Evolutionary conservation across 2,329 filamentous ascomycete species (phyloP).

Genomic region (Penicillium sp.): DNA sequence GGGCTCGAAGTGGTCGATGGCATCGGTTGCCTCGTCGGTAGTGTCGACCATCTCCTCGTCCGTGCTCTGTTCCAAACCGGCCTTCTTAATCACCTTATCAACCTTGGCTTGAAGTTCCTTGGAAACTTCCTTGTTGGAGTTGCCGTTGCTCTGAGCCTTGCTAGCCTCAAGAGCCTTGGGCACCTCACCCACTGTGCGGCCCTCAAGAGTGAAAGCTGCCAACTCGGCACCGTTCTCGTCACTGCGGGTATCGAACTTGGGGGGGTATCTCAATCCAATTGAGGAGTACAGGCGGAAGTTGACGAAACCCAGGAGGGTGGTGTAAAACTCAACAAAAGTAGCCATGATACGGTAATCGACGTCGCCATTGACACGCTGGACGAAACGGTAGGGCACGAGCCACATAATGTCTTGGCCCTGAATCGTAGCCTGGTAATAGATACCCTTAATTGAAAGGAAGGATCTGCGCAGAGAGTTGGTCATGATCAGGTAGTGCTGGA

Average conservation of each 20-base stretch:
- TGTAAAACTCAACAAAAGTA: slow-evolving; percentile 98
- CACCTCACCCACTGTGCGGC: slow-evolving; percentile 56
- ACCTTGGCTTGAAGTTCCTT: slow-evolving; percentile 69
- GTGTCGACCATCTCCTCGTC: slow-evolving; percentile 47
- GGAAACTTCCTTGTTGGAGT: slow-evolving; percentile 58
- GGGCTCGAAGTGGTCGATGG: slow-evolving; percentile 89
- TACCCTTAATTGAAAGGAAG: slow-evolving; percentile 97
- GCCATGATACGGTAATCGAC: slow-evolving; percentile 99
- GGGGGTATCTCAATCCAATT: slow-evolving; percentile 88
- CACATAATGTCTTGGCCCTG: slow-evolving; percentile 96
- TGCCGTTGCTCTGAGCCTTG: slow-evolving; percentile 54
- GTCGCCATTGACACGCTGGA: slow-evolving; percentile 88
- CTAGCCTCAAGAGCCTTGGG: slow-evolving; percentile 55
- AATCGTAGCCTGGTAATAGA: slow-evolving; percentile 98
- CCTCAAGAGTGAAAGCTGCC: slow-evolving; percentile 86
- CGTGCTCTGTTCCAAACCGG: slow-evolving; percentile 42
- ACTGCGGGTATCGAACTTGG: slow-evolving; percentile 83
- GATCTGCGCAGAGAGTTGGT: slow-evolving; percentile 91
- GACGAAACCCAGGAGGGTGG: slow-evolving; percentile 89
- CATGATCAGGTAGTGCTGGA: slow-evolving; percentile 94
- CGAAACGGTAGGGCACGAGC: slow-evolving; percentile 97
- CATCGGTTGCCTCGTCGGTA: slow-evolving; percentile 55
- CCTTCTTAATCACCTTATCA: slow-evolving; percentile 52
- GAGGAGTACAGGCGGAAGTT: slow-evolving; percentile 94
- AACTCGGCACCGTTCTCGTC: slow-evolving; percentile 90